A percentile compares a stretch with the other conserved stretches of the same genome.
Conservation (phyloP, 371 early-diverging fungal species). For the Quaeritorhiza haematococci region DNA sequence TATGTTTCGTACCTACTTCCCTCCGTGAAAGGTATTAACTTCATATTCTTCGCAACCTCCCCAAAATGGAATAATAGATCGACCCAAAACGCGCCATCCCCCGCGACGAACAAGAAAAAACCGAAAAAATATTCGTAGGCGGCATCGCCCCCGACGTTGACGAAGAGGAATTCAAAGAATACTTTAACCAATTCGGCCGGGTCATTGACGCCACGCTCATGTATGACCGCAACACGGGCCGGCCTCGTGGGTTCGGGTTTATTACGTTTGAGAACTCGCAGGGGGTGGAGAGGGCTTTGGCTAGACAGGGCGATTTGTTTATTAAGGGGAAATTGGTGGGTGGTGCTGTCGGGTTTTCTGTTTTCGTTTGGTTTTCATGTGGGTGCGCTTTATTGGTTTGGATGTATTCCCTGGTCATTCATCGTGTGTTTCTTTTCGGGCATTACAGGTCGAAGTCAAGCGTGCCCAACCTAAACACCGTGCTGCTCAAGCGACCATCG, state of each 20-base stretch:
- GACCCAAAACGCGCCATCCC: conserved; percentile 88
- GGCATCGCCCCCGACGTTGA: conserved; percentile 75
- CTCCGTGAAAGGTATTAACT: too few relatives aligned
- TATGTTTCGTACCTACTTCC: not conserved
- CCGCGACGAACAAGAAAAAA: conserved; percentile 62
- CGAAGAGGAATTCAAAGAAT: conserved; percentile 74
- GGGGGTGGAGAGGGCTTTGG: conserved; percentile 80
- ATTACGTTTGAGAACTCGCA: conserved; percentile 67
- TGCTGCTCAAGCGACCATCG: too few relatives aligned
- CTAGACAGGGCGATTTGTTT: too few relatives aligned
- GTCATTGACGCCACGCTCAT: conserved; percentile 72
- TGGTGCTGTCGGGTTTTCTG: too few relatives aligned
- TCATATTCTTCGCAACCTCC: not conserved
- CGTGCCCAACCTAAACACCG: too few relatives aligned
- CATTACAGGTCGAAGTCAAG: too few relatives aligned
- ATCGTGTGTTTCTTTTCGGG: too few relatives aligned
- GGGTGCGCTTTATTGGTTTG: too few relatives aligned
- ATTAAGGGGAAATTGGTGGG: too few relatives aligned
- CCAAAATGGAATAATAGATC: conserved; percentile 41
- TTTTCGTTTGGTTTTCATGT: too few relatives aligned
- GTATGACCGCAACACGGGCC: conserved; percentile 74
- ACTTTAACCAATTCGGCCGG: conserved; percentile 56
- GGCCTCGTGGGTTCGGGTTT: conserved; percentile 72
- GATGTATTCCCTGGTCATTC: too few relatives aligned
- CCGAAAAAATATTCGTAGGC: conserved; percentile 88